These are phyloP conservation scores for Comarum palustre DNA, from an alignment of 306 rosid species.

Conservation along the genomic window DNA sequence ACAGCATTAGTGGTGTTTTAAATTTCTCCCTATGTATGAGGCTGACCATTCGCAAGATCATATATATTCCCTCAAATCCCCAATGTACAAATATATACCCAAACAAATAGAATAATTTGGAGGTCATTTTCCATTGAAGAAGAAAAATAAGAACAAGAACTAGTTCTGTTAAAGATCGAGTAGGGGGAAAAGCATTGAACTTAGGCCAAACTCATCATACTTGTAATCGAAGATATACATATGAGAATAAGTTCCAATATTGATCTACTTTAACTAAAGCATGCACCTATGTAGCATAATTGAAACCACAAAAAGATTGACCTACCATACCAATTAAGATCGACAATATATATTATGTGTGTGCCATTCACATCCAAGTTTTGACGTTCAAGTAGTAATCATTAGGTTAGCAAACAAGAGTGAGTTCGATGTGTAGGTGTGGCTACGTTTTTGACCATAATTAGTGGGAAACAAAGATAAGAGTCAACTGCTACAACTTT, in stretches of 20 bases:
- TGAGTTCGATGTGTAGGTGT: constrained; percentile 9
- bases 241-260: constrained; percentile 33
- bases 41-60: not conserved
- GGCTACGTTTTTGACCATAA: constrained; percentile 31
- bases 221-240: constrained; percentile 16
- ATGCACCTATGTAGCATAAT: not conserved
- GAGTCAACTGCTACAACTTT: constrained; percentile 38
- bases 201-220: constrained; percentile 8
- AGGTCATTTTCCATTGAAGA: not conserved
- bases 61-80: not conserved
- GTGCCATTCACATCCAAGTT: not conserved
- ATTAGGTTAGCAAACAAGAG: not conserved
- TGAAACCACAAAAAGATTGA: not conserved
- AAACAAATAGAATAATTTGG: not conserved
- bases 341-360: not conserved
- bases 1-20: not conserved
- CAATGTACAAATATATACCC: not conserved
- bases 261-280: not conserved
- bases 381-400: not conserved
- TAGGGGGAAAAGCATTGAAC: not conserved
- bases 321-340: not conserved
- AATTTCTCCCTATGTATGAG: not conserved
- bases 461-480: constrained; percentile 43
- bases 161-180: not conserved
- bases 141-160: not conserved